Evolutionary conservation across 768 basidiomycete species (phyloP), one percentile per base, ranked within the genome.

Genomic region (Boletus eberwhitei): DNA sequence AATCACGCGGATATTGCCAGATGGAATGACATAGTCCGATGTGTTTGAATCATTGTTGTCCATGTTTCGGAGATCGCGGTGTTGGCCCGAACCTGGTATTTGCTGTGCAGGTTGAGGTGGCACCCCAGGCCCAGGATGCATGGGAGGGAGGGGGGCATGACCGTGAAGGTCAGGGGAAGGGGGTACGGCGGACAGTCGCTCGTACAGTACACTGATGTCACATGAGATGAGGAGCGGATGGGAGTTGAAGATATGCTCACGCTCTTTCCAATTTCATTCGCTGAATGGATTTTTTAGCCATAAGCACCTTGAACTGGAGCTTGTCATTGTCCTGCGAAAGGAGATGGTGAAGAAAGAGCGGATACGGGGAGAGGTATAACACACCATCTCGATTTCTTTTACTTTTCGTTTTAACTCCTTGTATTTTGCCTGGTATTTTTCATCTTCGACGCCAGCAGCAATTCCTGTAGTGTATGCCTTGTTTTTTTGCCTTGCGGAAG

Each of bases 341-440:
- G 48, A 59, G 31, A 52, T 31, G 2, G 38, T 47, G 16, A 19
- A 53, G 34, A 59, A 48, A 45, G 36, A 50, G 48, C 36, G 55
- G 43, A 45, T 14, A 37, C 39, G 44, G 24, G 22, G 19, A 38
- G 34, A 29, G 35, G 39, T 17, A 40, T 9, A 61, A 81, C 87
- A 62, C 56, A 90, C 91, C 32, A 77, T 71, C 74, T 93, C 91
- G 59, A 93, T 88, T 72, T 93, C 90, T 68, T 85, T 87, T 54
- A 93, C 90, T 74, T 91, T 92, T 73, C 85, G 81, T 71, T 90
- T 92, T 59, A 93, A 77, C 54, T 93, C 90, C 70, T 85, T 90
- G 76, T 93, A 93, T 73, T 93, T 93, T 65, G 83, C 80, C 55
- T 89, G 87, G 69, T 93, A 93, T 72, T 90, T 92, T 66, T 82